Evolutionary conservation across 1,284 basidiomycete species (phyloP), one percentile per base, ranked within the genome.

Genomic region (Heterobasidion annosum): DNA sequence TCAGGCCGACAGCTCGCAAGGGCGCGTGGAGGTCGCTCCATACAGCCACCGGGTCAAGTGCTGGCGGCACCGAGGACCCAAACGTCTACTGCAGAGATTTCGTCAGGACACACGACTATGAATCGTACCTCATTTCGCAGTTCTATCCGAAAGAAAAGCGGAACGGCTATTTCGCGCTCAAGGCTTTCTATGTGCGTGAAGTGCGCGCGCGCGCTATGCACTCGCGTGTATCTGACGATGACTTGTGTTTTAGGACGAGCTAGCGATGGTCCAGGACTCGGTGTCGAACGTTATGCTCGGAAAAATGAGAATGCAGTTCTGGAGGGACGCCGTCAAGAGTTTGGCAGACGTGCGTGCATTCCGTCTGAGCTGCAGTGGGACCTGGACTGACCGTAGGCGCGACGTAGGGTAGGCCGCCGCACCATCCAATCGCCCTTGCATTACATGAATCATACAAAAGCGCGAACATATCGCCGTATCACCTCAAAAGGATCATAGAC

Each of bases 251-350:
- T 66, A 94, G 90, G 79, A 91, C 59, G 93, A 97, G 68, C 73
- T 96, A 46, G 88, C 92, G 25, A 85, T 77, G 63, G 75, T 94
- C 13, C 84, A 87, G 62, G 92, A 95, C 58, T 77, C 79, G 12
- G 86, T 93, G 13, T 85, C 87, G 15, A 91, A 89, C 62, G 72
- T 84, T 42, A 77, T 84, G 32, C 83, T 97, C 57, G 94, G 92
- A 7, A 82, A 85, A 64, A 93, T 96, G 78, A 80, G 92, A 60
- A 85, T 92, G 74, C 89, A 95, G 67, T 97, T 95, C 70, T 97
- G 93, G 94, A 82, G 83, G 64, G 93, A 97, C 65, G 85, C 90
- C 1, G 66, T 96, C 44, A 87, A 85, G 61, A 76, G 72, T 40
- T 83, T 93, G 16, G 73, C 73, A 64, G 78, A 85, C 63, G 91